Evolutionary conservation across 2,329 filamentous ascomycete genomes (phyloP).

Genomic region (Hymenoscyphus occultus): DNA sequence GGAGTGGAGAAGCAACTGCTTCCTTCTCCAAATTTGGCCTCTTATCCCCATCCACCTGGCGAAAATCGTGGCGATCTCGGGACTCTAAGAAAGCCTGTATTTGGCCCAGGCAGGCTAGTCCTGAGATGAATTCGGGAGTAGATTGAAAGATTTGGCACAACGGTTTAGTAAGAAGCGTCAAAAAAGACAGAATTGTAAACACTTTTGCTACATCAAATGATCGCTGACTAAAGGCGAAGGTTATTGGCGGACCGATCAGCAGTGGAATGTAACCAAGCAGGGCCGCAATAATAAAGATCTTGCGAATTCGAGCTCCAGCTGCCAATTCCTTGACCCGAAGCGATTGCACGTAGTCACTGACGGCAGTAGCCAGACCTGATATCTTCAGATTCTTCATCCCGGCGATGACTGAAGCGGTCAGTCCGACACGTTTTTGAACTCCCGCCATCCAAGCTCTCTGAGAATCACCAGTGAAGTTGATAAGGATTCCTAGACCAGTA

Average conservation of each 20-base stretch:
- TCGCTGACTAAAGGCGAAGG: slow-evolving; percentile 15
- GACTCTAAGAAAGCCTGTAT: slow-evolving; percentile 29
- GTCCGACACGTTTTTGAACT: slow-evolving; percentile 21
- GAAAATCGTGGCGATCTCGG: slow-evolving; percentile 11
- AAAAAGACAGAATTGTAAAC: slow-evolving; percentile 33
- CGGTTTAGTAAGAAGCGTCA: slow-evolving; percentile 26
- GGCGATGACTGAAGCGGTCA: slow-evolving; percentile 34
- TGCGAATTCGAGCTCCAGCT: slow-evolving; percentile 31
- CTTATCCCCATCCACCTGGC: not conserved
- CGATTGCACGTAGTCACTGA: slow-evolving; percentile 36
- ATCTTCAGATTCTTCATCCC: slow-evolving; percentile 43
- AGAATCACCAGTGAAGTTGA: slow-evolving; percentile 16
- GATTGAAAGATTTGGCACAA: slow-evolving; percentile 25
- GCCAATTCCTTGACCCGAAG: slow-evolving; percentile 38
- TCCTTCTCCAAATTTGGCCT: not conserved
- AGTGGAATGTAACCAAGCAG: slow-evolving; percentile 13
- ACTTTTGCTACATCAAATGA: slow-evolving; percentile 16
- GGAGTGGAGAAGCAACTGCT: not conserved
- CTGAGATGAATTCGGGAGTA: slow-evolving; percentile 23
- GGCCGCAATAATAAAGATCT: slow-evolving; percentile 9
- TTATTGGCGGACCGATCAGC: slow-evolving; percentile 13
- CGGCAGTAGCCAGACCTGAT: slow-evolving; percentile 36
- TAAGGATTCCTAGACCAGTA: slow-evolving; percentile 21
- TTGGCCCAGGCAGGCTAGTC: slow-evolving; percentile 28
- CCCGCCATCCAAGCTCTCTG: slow-evolving; percentile 26